A percentile compares a stretch with the other conserved stretches of the same genome.
Evolutionary conservation across 805 yeast genomes (phyloP).

Genomic region (Ogataea trehaloabstinens): DNA sequence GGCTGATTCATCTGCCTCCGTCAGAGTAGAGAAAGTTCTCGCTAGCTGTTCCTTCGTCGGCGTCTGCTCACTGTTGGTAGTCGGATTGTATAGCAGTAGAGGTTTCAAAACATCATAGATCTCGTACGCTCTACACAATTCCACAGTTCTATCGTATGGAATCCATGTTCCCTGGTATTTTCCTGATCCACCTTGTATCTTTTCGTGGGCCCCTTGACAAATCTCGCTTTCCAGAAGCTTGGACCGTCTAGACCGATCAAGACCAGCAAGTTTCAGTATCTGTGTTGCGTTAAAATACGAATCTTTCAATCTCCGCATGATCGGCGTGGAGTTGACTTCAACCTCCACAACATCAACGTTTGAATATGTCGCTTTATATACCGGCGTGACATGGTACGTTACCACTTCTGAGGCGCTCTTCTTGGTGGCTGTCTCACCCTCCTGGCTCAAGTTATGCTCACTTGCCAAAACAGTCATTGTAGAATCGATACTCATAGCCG

Average conservation of each 20-base stretch:
- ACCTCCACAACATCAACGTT: constrained; percentile 60
- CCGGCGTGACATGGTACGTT: constrained; percentile 26
- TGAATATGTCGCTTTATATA: constrained; percentile 63
- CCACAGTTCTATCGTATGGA: constrained; percentile 57
- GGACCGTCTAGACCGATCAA: constrained; percentile 63
- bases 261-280: constrained; percentile 63
- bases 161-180: constrained; percentile 77
- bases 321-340: constrained; percentile 58
- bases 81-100: constrained; percentile 43
- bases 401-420: constrained; percentile 5
- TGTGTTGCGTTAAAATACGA: constrained; percentile 73
- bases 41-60: constrained; percentile 46
- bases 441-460: neutral
- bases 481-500: constrained; percentile 3
- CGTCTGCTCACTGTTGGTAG: constrained; percentile 35
- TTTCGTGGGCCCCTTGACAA: constrained; percentile 62
- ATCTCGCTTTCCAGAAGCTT: constrained; percentile 64
- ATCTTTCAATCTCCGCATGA: constrained; percentile 64
- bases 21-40: constrained; percentile 17
- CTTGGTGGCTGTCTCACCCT: neutral
- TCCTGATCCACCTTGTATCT: constrained; percentile 74
- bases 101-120: constrained; percentile 53
- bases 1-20: constrained; percentile 22
- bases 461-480: neutral
- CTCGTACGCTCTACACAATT: constrained; percentile 59